Conservation (phyloP, 163 green algal species). For the Chloromonas sp. region DNA sequence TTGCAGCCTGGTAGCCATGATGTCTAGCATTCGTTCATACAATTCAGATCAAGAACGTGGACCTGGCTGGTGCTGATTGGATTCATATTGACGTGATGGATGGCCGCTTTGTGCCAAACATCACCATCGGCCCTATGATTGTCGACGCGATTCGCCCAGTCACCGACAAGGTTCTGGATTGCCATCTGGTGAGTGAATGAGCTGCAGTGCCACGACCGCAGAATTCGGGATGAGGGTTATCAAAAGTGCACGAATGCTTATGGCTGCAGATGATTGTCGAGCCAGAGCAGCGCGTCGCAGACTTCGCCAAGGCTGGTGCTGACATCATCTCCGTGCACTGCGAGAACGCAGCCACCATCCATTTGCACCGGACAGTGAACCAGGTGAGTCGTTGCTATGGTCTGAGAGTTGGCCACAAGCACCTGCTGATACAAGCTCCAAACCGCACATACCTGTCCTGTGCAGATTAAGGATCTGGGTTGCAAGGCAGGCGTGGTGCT, state of each 20-base stretch:
- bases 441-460: not conserved
- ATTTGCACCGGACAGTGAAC: conserved; percentile 89
- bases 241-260: not conserved
- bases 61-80: conserved; percentile 89
- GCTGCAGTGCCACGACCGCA: too few relatives aligned
- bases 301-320: conserved; percentile 91
- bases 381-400: conserved; percentile 40
- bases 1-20: too few relatives aligned
- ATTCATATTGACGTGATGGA: conserved; percentile 95
- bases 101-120: conserved; percentile 93
- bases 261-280: conserved; percentile 94
- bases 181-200: conserved; percentile 72
- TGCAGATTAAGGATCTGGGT: conserved; percentile 96
- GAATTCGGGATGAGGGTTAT: too few relatives aligned
- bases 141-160: conserved; percentile 91
- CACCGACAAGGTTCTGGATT: conserved; percentile 93
- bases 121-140: conserved; percentile 96
- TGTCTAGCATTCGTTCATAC: not conserved
- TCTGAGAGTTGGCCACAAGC: not conserved
- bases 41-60: conserved; percentile 54
- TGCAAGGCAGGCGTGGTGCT: conserved; percentile 94
- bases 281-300: conserved; percentile 89
- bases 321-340: conserved; percentile 97
- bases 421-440: not conserved
- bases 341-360: conserved; percentile 89